phyloP scores from a whole-genome alignment of 2,329 filamentous ascomycete species.

The Penicillium corylophilum region DNA sequence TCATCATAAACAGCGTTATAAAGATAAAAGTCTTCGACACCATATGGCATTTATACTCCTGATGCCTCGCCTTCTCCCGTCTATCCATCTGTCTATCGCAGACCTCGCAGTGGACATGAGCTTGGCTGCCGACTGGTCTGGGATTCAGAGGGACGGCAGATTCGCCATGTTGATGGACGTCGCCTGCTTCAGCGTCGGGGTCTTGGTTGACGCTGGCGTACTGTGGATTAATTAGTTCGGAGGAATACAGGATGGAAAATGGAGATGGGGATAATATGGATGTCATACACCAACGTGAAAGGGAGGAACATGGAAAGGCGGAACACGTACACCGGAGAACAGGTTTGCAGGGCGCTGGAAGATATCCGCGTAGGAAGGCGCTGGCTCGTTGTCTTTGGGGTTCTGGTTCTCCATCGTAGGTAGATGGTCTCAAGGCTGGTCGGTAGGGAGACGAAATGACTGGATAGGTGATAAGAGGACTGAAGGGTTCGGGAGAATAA shows the following conservation, averaged over 20 bases:
- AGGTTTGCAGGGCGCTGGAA: not conserved
- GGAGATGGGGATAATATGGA: not conserved
- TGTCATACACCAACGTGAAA: not conserved
- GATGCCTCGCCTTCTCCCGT: constrained; percentile 5
- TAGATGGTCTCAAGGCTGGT: too few species aligned
- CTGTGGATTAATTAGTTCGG: not conserved
- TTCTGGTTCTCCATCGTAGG: not conserved
- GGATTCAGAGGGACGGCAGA: not conserved
- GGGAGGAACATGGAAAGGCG: not conserved
- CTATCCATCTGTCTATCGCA: constrained; percentile 16
- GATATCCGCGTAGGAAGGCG: not conserved
- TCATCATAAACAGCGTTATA: constrained; percentile 10
- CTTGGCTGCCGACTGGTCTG: not conserved
- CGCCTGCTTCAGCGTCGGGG: not conserved
- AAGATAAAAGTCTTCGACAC: constrained; percentile 16
- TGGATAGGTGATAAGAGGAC: too few species aligned
- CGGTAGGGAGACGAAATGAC: too few species aligned
- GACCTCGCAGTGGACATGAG: constrained; percentile 16
- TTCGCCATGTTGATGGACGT: not conserved
- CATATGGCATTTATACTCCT: constrained; percentile 2
- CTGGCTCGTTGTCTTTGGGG: not conserved
- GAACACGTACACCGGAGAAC: not conserved
- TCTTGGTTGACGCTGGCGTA: not conserved
- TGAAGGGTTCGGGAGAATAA: too few species aligned
- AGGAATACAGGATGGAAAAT: not conserved